These are phyloP conservation scores for Ceriops zippeliana DNA, from an alignment of 345 rosid genomes.

Conservation along the genomic window DNA sequence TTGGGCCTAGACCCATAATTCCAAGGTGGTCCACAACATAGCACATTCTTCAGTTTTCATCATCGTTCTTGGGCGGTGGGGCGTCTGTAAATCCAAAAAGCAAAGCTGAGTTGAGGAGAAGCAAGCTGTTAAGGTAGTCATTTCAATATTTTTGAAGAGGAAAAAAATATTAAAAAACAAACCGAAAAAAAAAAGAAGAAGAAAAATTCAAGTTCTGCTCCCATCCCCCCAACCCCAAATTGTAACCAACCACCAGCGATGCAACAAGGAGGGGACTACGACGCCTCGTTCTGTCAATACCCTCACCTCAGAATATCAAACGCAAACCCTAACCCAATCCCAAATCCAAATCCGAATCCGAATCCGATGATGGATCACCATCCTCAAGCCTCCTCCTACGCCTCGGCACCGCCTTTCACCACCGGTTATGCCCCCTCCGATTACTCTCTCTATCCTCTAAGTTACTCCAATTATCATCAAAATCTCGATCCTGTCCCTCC, in stretches of 20 bases:
- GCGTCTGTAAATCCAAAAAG: too few relatives aligned
- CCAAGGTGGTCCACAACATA: too few relatives aligned
- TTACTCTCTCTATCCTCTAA: conserved; percentile 46
- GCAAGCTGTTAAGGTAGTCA: too few relatives aligned
- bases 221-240: background rate
- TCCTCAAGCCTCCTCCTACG: conserved; percentile 42
- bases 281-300: conserved; percentile 54
- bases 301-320: conserved; percentile 28
- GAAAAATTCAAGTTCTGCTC: too few relatives aligned
- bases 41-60: too few relatives aligned
- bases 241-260: conserved; percentile 2
- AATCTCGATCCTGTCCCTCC: conserved; percentile 51
- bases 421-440: conserved; percentile 51
- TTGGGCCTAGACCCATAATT: too few relatives aligned
- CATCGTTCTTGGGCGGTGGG: too few relatives aligned
- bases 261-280: conserved; percentile 57
- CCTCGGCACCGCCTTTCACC: conserved; percentile 79
- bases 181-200: background rate
- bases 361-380: conserved; percentile 30
- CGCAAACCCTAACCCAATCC: conserved; percentile 41
- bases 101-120: too few relatives aligned
- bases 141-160: too few relatives aligned
- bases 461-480: conserved; percentile 50
- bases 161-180: too few relatives aligned
- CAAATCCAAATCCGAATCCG: conserved; percentile 24